Conservation (phyloP, 176 grass and related monocot genomes). For the Ensete ventricosum region DNA sequence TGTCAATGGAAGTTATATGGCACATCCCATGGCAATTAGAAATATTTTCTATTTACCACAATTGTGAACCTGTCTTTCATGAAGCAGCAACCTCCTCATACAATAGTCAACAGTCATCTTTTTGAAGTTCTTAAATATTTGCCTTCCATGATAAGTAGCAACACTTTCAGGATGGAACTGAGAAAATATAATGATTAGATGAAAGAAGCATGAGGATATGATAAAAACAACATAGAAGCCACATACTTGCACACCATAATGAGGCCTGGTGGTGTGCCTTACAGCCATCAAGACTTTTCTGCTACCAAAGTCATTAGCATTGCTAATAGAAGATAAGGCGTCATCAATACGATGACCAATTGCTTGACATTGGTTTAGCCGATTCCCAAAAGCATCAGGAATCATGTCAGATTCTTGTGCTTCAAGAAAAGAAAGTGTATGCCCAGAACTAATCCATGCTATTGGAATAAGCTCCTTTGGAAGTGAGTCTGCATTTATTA, state of each 20-base stretch:
- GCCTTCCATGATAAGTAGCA: conserved; percentile 75
- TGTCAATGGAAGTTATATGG: background rate
- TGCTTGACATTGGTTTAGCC: conserved; percentile 6
- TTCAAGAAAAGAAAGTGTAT: conserved; percentile 55
- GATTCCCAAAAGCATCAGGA: conserved; percentile 17
- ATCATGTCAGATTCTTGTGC: conserved; percentile 25
- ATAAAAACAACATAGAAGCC: conserved; percentile 4
- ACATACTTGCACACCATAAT: conserved; percentile 91
- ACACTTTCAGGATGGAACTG: conserved; percentile 98
- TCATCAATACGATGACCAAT: conserved; percentile 4
- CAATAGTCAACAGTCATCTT: conserved; percentile 56
- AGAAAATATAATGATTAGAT: conserved; percentile 17
- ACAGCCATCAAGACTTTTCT: conserved; percentile 67
- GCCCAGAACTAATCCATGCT: conserved; percentile 67
- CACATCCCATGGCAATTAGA: conserved; percentile 12
- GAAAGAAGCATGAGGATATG: background rate
- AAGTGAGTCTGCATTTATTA: conserved; percentile 56
- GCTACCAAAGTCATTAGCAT: conserved; percentile 18
- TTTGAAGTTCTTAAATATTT: conserved; percentile 93
- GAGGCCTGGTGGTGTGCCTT: conserved; percentile 60
- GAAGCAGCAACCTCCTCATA: conserved; percentile 29
- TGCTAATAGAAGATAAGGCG: conserved; percentile 10
- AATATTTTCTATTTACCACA: conserved; percentile 78
- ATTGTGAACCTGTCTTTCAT: conserved; percentile 91
- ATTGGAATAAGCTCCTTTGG: conserved; percentile 63